These are phyloP conservation scores for Suillus decipiens DNA, from an alignment of 768 basidiomycete species.

Conservation along the genomic window DNA sequence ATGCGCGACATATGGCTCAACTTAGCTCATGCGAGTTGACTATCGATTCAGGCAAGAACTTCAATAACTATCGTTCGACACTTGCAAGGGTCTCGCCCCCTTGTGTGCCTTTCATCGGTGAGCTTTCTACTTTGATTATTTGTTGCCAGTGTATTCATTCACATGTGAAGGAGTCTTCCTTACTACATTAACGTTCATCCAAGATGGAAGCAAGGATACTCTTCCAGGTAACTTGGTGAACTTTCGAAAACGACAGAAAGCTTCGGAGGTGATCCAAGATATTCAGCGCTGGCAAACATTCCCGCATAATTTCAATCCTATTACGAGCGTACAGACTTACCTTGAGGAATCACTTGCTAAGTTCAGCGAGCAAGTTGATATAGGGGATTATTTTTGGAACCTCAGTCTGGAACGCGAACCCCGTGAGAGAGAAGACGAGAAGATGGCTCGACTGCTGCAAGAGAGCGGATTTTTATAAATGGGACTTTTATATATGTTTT, in stretches of 20 bases:
- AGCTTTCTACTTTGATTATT: conserved; percentile 21
- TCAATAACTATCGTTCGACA: conserved; percentile 84
- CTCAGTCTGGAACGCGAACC: conserved; percentile 88
- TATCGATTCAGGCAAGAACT: conserved; percentile 92
- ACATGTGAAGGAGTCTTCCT: conserved; percentile 80
- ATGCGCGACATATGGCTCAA: conserved; percentile 67
- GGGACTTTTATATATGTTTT: background rate
- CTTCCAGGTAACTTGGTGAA: conserved; percentile 82
- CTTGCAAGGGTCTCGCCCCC: conserved; percentile 86
- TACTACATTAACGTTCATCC: conserved; percentile 95
- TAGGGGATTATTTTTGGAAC: conserved; percentile 81
- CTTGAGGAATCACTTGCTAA: conserved; percentile 78
- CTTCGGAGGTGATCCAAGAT: conserved; percentile 95
- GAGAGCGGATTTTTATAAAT: conserved; percentile 82
- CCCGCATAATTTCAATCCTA: conserved; percentile 80
- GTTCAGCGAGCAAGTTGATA: conserved; percentile 66
- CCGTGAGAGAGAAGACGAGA: conserved; percentile 93
- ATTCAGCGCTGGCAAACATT: conserved; percentile 95
- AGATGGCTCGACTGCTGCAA: conserved; percentile 88
- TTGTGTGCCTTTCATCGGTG: conserved; percentile 96
- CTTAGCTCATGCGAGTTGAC: conserved; percentile 85
- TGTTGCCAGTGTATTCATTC: conserved; percentile 7
- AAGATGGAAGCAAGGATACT: conserved; percentile 91
- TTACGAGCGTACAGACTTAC: conserved; percentile 68
- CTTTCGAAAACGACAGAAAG: conserved; percentile 93